Conservation (phyloP, 2,329 filamentous ascomycete species). For the Pseudodiploospora longispora region DNA sequence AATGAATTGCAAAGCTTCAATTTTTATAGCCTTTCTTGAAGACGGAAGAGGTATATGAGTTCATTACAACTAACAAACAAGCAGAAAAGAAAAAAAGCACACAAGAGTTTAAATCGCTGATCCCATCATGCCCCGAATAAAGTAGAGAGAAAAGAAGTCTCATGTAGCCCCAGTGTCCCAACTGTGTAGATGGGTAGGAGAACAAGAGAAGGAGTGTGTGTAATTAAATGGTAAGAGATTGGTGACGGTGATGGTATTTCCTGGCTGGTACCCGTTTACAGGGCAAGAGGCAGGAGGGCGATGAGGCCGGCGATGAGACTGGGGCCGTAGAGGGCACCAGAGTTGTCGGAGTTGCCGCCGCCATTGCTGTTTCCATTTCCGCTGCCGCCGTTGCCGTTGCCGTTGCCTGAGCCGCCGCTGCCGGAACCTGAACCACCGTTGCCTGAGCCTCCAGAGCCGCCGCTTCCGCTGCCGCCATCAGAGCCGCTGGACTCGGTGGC, state of each 20-base stretch:
- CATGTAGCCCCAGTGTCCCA: background rate
- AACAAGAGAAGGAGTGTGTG: too few species aligned
- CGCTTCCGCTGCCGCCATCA: background rate
- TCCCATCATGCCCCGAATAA: background rate
- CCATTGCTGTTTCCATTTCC: background rate
- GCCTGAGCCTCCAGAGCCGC: background rate
- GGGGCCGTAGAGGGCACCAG: slow-evolving; percentile 13
- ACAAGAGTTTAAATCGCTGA: too few species aligned
- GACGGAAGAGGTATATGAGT: too few species aligned
- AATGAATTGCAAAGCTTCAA: too few species aligned
- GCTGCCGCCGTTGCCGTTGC: background rate
- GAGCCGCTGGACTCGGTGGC: background rate
- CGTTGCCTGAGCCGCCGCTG: background rate
- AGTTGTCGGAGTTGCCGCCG: background rate
- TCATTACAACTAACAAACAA: too few species aligned
- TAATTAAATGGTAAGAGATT: background rate
- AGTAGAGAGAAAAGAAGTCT: background rate
- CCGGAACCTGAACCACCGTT: background rate
- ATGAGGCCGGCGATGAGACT: slow-evolving; percentile 15
- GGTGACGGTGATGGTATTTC: background rate
- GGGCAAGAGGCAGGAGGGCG: slow-evolving; percentile 17
- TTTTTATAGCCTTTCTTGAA: too few species aligned
- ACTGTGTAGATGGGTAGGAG: too few species aligned
- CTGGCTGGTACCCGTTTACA: slow-evolving; percentile 12
- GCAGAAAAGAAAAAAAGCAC: too few species aligned